Conservation (phyloP, 805 yeast genomes). For the Isabelozyma heimii region DNA sequence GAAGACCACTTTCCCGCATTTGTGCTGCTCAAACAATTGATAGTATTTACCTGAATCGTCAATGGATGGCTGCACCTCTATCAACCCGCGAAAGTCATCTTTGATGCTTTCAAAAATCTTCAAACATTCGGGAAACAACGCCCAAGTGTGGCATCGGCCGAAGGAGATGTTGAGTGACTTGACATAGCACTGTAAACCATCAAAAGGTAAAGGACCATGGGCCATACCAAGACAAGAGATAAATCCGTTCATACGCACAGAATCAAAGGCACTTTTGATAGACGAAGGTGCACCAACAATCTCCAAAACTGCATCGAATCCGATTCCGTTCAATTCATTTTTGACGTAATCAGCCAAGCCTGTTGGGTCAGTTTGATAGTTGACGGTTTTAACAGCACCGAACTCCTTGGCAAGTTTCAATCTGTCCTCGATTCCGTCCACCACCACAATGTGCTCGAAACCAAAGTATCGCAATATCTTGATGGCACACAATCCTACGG, state of each 20-base stretch:
- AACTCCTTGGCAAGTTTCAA: slow-evolving; percentile 41
- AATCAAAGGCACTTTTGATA: slow-evolving; percentile 47
- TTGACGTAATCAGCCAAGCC: slow-evolving; percentile 23
- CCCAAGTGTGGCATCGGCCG: slow-evolving; percentile 63
- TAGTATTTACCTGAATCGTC: slow-evolving; percentile 47
- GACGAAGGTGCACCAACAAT: slow-evolving; percentile 58
- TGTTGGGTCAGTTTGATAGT: slow-evolving; percentile 36
- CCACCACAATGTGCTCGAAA: slow-evolving; percentile 42
- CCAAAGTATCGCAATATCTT: slow-evolving; percentile 44
- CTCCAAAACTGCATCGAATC: slow-evolving; percentile 61
- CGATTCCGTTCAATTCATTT: slow-evolving; percentile 42
- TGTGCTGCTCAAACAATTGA: slow-evolving; percentile 50
- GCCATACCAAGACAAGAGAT: slow-evolving; percentile 61
- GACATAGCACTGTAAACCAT: slow-evolving; percentile 55
- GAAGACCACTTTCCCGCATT: slow-evolving; percentile 56
- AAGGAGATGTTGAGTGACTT: slow-evolving; percentile 57
- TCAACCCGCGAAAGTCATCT: slow-evolving; percentile 46
- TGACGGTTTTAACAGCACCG: slow-evolving; percentile 49
- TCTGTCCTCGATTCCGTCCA: slow-evolving; percentile 49
- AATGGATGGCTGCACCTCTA: slow-evolving; percentile 46
- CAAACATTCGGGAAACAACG: slow-evolving; percentile 52
- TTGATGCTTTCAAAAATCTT: slow-evolving; percentile 45
- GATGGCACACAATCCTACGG: slow-evolving; percentile 56
- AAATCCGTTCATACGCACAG: slow-evolving; percentile 56
- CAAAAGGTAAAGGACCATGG: slow-evolving; percentile 54